Base-by-base conservation (phyloP, 169 alveolate genomes). In the Cryptosporidium viatorum region DNA sequence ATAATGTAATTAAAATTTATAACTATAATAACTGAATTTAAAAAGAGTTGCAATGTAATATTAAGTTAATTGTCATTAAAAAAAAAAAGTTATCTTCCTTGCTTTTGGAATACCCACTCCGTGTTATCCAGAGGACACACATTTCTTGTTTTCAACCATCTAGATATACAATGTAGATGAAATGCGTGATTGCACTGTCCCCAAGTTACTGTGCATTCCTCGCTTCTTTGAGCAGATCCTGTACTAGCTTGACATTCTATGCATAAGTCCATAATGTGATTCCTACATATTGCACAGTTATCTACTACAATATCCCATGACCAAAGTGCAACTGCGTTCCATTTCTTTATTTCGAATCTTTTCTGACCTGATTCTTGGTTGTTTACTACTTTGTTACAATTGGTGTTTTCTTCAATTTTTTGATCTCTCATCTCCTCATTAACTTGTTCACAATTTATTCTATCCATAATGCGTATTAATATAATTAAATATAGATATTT, bases 301-400 rank as follows among this genome's bases (percentile, higher is more conserved):
- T 98, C 99, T 52, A 98, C 99, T 60, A 97, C 97, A 85, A 98
- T 97, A 92, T 98, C 99, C 99, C 99, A 98, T 37, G 99, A 95
- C 99, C 99, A 98, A 18, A 98, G 95, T 31, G 99, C 99, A 37
- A 98, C 99, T 31, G 99, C 99, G 71, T 97, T 96, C 99, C 99
- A 98, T 92, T 97, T 97, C 86, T 95, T 95, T 31, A 95, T 92
- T 74, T 94, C 96, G 85, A 95, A 95, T 60, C 94, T 93, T 69
- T 93, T 94, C 45, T 87, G 43, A 18, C 43, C 48, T 16, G 39
- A 7, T 55, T 23, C 70, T 55, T 12, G 70, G 39, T 21, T 41
- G 29, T 60, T 23, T n/a, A 4, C 73, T 67, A 16, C 26, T 7
- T 33, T 67, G 48, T 10, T 10, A 33, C 1, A 0, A 9, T 6